A percentile compares a stretch with the other conserved stretches of the same genome.
phyloP scores from a whole-genome alignment of 257 asterid species.

The Plantago elongata region DNA sequence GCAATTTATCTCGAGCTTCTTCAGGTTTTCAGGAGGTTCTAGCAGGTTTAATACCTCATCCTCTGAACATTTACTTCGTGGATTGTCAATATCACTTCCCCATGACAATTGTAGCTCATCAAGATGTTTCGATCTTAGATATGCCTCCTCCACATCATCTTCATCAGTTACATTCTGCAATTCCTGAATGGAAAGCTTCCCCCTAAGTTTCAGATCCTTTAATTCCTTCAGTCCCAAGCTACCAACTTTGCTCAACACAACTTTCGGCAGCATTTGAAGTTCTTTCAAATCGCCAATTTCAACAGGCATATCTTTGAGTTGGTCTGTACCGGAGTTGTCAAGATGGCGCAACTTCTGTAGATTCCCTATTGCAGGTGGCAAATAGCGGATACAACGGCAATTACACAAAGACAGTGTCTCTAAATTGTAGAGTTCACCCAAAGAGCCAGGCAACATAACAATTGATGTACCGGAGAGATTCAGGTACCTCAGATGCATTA shows the following conservation, averaged over 20 bases:
- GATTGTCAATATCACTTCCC: constrained; percentile 34
- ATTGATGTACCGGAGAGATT: constrained; percentile 51
- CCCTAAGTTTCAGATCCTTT: constrained; percentile 35
- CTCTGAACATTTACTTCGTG: constrained; percentile 26
- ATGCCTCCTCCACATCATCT: constrained; percentile 53
- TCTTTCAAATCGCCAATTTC: constrained; percentile 38
- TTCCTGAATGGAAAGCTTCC: constrained; percentile 45
- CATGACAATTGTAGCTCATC: constrained; percentile 50
- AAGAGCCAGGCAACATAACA: constrained; percentile 33
- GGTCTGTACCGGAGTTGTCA: constrained; percentile 51
- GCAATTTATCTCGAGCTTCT: constrained; percentile 42
- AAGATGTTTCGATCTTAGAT: constrained; percentile 34
- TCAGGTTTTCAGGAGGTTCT: constrained; percentile 45
- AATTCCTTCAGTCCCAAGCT: constrained; percentile 46
- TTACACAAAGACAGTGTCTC: constrained; percentile 47
- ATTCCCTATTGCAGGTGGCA: constrained; percentile 49
- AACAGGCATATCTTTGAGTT: constrained; percentile 50
- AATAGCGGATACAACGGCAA: constrained; percentile 45
- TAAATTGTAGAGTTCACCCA: constrained; percentile 37
- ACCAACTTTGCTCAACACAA: constrained; percentile 41
- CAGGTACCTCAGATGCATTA: constrained; percentile 48
- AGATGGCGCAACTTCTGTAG: constrained; percentile 52
- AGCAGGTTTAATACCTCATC: constrained; percentile 46
- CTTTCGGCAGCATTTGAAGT: constrained; percentile 52
- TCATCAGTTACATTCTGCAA: constrained; percentile 50